These are phyloP conservation scores for Komagataella pseudopastoris DNA, from an alignment of 805 yeast species.

Conservation along the genomic window DNA sequence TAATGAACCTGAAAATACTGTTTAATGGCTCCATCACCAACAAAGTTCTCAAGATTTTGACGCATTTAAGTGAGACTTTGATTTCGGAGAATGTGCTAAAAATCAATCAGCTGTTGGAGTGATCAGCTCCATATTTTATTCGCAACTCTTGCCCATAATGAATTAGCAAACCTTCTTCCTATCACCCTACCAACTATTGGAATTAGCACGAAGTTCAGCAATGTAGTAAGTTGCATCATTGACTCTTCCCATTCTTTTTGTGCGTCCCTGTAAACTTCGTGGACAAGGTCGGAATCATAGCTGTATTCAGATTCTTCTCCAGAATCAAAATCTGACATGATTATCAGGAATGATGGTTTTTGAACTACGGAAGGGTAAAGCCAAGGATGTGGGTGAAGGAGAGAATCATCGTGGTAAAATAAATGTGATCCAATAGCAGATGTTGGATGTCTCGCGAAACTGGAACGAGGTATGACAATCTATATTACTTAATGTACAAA, in stretches of 20 bases:
- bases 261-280: conserved; percentile 20
- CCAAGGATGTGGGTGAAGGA: neutral
- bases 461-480: neutral
- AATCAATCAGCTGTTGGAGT: neutral
- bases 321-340: neutral
- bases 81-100: neutral
- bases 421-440: neutral
- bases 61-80: conserved; percentile 5
- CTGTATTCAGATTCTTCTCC: conserved; percentile 14
- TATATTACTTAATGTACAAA: neutral
- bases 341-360: neutral
- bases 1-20: conserved; percentile 9
- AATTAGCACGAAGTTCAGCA: conserved; percentile 43
- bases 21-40: conserved; percentile 15
- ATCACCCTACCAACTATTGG: conserved; percentile 56
- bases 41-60: conserved; percentile 15
- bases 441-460: neutral
- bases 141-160: conserved; percentile 17
- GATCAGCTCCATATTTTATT: conserved; percentile 4
- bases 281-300: conserved; percentile 15
- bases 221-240: conserved; percentile 40
- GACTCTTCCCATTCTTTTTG: conserved; percentile 70
- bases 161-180: conserved; percentile 46
- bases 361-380: neutral
- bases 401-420: neutral